phyloP scores from a whole-genome alignment of 2,329 filamentous ascomycete species.

The Colletotrichum paranaense region DNA sequence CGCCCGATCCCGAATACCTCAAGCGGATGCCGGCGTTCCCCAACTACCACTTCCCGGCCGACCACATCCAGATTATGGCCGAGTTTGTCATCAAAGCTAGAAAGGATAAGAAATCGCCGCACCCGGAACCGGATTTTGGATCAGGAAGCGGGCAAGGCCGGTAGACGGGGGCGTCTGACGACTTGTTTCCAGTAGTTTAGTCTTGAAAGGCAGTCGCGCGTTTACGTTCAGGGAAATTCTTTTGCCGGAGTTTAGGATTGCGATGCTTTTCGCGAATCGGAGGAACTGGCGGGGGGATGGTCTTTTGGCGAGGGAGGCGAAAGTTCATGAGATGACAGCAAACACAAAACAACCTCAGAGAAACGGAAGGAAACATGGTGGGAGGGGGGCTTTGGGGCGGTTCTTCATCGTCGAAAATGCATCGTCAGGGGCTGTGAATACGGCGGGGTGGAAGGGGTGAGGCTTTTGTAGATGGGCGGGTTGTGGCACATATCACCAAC shows the following conservation, averaged over 20 bases:
- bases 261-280: slow-evolving; percentile 35
- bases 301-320: slow-evolving; percentile 28
- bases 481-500: slow-evolving; percentile 33
- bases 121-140: slow-evolving; percentile 71
- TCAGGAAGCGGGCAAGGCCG: slow-evolving; percentile 40
- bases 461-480: slow-evolving; percentile 35
- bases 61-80: slow-evolving; percentile 89
- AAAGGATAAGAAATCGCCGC: slow-evolving; percentile 79
- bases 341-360: slow-evolving; percentile 17
- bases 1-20: slow-evolving; percentile 87
- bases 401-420: slow-evolving; percentile 27
- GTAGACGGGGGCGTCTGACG: slow-evolving; percentile 10
- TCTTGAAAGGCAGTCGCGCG: background rate
- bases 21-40: slow-evolving; percentile 91
- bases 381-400: background rate
- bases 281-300: slow-evolving; percentile 24
- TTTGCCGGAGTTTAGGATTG: slow-evolving; percentile 38
- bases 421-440: slow-evolving; percentile 25
- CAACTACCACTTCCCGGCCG: slow-evolving; percentile 93
- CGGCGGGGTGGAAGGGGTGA: slow-evolving; percentile 1
- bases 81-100: slow-evolving; percentile 90
- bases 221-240: slow-evolving; percentile 33
- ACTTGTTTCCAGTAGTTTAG: slow-evolving; percentile 14
- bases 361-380: background rate
- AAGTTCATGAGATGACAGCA: slow-evolving; percentile 19